These are phyloP conservation scores for Eimeria maxima DNA, from an alignment of 169 alveolate species.

Conservation along the genomic window DNA sequence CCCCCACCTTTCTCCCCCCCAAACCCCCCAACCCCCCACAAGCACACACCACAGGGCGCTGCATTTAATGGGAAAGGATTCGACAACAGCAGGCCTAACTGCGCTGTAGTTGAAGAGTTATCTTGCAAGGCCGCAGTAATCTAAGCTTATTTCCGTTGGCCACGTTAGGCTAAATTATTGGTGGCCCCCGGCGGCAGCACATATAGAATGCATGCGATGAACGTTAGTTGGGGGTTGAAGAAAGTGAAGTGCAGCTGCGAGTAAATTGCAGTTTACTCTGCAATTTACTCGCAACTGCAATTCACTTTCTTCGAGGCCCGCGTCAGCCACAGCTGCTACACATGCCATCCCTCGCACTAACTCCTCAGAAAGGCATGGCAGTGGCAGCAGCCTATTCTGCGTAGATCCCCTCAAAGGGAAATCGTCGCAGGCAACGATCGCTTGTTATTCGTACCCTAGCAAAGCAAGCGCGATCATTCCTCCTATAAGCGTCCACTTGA, in stretches of 20 bases:
- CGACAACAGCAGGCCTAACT: not conserved
- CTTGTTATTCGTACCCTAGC: conserved; percentile 83
- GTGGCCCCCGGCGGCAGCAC: not conserved
- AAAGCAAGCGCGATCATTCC: conserved; percentile 86
- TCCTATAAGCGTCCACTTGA: conserved; percentile 87
- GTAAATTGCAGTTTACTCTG: not conserved
- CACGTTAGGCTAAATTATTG: not conserved
- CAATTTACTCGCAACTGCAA: not conserved
- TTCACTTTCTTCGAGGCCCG: not conserved
- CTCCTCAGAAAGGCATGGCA: not conserved
- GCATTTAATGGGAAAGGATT: not conserved
- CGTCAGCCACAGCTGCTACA: not conserved
- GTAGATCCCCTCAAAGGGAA: not conserved
- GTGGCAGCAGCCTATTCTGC: not conserved
- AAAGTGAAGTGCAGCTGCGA: no score
- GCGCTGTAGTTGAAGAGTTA: not conserved
- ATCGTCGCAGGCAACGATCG: conserved; percentile 48
- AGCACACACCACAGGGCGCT: not conserved
- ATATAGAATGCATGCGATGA: not conserved
- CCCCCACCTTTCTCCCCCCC: no score
- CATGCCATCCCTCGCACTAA: not conserved
- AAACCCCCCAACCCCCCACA: not conserved
- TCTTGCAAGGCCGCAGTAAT: not conserved
- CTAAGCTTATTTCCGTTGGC: not conserved
- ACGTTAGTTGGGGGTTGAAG: no score